These are phyloP conservation scores for Larix sibirica DNA, from an alignment of 83 land plant species.

Conservation along the genomic window DNA sequence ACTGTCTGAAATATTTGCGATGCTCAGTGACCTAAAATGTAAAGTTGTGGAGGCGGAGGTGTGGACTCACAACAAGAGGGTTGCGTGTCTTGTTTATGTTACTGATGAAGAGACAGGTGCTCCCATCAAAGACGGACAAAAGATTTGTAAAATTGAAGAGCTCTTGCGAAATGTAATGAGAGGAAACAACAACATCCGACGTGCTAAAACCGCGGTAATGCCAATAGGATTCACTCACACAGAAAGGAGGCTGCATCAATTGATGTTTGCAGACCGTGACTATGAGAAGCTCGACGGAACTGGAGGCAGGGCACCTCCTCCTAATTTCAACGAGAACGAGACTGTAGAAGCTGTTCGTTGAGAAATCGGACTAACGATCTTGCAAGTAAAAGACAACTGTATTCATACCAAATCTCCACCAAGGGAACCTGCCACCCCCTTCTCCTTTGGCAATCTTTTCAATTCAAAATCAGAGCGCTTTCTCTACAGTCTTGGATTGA, in stretches of 20 bases:
- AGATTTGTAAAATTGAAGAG: not conserved
- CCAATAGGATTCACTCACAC: constrained; percentile 19
- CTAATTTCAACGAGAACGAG: too few relatives aligned
- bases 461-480: too few relatives aligned
- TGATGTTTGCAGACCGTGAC: constrained; percentile 48
- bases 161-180: constrained; percentile 19
- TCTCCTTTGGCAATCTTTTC: too few relatives aligned
- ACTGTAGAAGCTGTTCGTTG: too few relatives aligned
- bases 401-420: too few relatives aligned
- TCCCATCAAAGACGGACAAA: constrained; percentile 19
- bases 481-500: constrained; percentile 11
- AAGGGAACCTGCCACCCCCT: too few relatives aligned
- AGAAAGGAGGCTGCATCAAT: constrained; percentile 21
- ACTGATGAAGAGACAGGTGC: constrained; percentile 25
- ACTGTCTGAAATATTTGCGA: too few relatives aligned
- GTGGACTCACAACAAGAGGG: constrained; percentile 40
- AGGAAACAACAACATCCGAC: constrained; percentile 10
- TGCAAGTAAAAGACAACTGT: too few relatives aligned
- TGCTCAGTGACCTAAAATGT: constrained; percentile 25
- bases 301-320: not conserved
- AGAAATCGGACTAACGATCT: too few relatives aligned
- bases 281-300: constrained; percentile 19
- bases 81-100: constrained; percentile 27
- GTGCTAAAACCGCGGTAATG: constrained; percentile 22
- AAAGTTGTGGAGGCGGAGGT: not conserved